A percentile compares a stretch with the other conserved stretches of the same genome.
These are phyloP conservation scores for Brassica napus DNA, from an alignment of 345 rosid genomes.

Conservation along the genomic window Da-Ae NC_063450.1:20360501-20361000, in stretches of 20 bases:
- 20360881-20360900: not conserved
- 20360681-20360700: slow-evolving; percentile 80
- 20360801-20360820: slow-evolving; percentile 93
- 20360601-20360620: no score
- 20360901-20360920: not conserved
- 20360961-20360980: slow-evolving; percentile 37
- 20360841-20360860: slow-evolving; percentile 36
- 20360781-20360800: slow-evolving; percentile 89
- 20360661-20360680: no score
- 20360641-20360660: no score
- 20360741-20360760: slow-evolving; percentile 97
- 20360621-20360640: no score
- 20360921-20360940: not conserved
- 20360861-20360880: not conserved
- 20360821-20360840: slow-evolving; percentile 95
- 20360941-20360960: not conserved
- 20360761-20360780: slow-evolving; percentile 96
- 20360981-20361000: slow-evolving; percentile 62
- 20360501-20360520: not conserved
- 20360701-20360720: slow-evolving; percentile 66
- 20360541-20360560: no score
- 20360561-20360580: no score
- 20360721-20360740: slow-evolving; percentile 97
- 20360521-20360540: no score
- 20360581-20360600: no score